A percentile compares a stretch with the other conserved stretches of the same genome.
phyloP scores from a whole-genome alignment of 1,284 basidiomycete species.

The Pisolithus thermaeus region DNA sequence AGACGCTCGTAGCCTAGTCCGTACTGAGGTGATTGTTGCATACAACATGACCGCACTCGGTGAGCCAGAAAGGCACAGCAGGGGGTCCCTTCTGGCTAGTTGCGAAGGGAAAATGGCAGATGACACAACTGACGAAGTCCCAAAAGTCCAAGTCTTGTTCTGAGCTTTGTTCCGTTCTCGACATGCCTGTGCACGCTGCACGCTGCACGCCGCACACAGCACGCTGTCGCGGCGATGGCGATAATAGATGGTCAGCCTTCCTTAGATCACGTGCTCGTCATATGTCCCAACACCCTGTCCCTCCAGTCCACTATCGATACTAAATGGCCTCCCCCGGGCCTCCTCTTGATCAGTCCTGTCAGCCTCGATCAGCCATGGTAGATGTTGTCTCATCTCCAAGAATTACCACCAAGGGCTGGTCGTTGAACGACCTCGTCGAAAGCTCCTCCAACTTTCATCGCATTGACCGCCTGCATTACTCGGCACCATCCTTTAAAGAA shows the following conservation, averaged over 20 bases:
- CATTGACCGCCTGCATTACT: conserved; percentile 34
- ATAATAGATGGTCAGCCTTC: neutral
- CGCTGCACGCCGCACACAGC: neutral
- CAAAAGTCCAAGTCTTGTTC: conserved; percentile 57
- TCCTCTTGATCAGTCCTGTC: neutral
- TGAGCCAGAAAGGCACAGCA: conserved; percentile 72
- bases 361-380: too few species aligned
- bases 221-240: neutral
- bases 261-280: neutral
- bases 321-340: neutral
- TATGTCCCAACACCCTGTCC: neutral
- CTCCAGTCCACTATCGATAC: neutral
- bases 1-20: conserved; percentile 16
- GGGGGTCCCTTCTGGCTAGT: conserved; percentile 43
- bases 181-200: conserved; percentile 27
- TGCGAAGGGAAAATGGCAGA: conserved; percentile 60
- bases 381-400: conserved; percentile 11
- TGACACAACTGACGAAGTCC: conserved; percentile 67
- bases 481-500: conserved; percentile 21
- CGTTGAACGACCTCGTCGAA: conserved; percentile 36
- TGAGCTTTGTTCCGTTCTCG: conserved; percentile 21
- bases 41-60: conserved; percentile 76
- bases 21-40: conserved; percentile 78
- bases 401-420: conserved; percentile 50
- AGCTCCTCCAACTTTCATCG: conserved; percentile 22